These are phyloP conservation scores for Arachnomyces sp. DNA, from an alignment of 2,329 filamentous ascomycete genomes.

Conservation along the genomic window DNA sequence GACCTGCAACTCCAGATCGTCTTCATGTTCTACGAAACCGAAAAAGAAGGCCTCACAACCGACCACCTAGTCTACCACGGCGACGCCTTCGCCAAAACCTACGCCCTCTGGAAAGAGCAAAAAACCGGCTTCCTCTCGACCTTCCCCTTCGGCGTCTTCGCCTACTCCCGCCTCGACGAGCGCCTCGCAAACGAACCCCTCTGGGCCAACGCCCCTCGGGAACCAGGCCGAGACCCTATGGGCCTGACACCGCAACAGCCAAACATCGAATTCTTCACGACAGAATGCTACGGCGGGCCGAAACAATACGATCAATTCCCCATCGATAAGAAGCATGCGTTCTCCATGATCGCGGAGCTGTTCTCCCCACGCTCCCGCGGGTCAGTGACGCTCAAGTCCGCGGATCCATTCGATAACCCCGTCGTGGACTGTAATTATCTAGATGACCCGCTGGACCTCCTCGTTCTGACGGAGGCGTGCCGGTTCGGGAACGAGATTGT, in stretches of 20 bases:
- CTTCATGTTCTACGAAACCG: slow-evolving; percentile 55
- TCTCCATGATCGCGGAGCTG: slow-evolving; percentile 51
- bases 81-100: slow-evolving; percentile 43
- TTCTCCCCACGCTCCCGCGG: slow-evolving; percentile 45
- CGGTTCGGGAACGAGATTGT: slow-evolving; percentile 53
- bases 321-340: slow-evolving; percentile 44
- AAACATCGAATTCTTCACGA: slow-evolving; percentile 55
- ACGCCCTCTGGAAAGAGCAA: slow-evolving; percentile 49
- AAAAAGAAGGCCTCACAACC: slow-evolving; percentile 44
- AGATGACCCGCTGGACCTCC: slow-evolving; percentile 47
- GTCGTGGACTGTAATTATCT: slow-evolving; percentile 53
- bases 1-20: slow-evolving; percentile 31
- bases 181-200: slow-evolving; percentile 46
- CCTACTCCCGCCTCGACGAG: slow-evolving; percentile 52
- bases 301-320: slow-evolving; percentile 50
- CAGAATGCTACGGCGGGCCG: slow-evolving; percentile 53
- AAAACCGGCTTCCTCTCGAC: slow-evolving; percentile 51
- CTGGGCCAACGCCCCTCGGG: slow-evolving; percentile 45
- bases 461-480: slow-evolving; percentile 53
- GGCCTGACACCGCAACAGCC: slow-evolving; percentile 48
- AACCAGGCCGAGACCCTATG: slow-evolving; percentile 53
- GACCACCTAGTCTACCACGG: slow-evolving; percentile 50
- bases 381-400: slow-evolving; percentile 41
- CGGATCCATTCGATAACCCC: slow-evolving; percentile 45
- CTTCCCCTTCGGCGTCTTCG: slow-evolving; percentile 56